Base-by-base conservation (phyloP, 2,329 filamentous ascomycete species). In the Exserohilum turcica region DNA sequence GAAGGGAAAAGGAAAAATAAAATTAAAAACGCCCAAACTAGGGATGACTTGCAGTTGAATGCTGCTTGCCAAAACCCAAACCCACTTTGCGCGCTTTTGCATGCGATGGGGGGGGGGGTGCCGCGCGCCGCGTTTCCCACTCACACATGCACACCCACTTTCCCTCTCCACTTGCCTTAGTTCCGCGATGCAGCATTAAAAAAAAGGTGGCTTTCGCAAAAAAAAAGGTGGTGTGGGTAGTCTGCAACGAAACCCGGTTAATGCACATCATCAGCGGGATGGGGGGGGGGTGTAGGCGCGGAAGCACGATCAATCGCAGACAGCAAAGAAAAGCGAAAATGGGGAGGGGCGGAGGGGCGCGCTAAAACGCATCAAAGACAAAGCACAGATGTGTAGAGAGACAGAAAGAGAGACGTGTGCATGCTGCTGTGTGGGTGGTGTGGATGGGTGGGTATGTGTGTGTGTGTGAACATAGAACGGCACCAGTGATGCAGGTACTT, bases 121-220 rank as follows among this genome's bases (percentile, higher is more conserved):
- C n/a, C n/a, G n/a, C n/a, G n/a, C n/a, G n/a, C n/a, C n/a, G n/a
- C 31, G 13, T 32, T 32, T 32, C 13, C 31, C 31, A n/a, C 31
- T n/a, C 31, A 12, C 31, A 32, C 31, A 32, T 32, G 15, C 31
- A 24, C 21, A 24, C 32, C 15, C 32, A 8, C 38, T 21, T 28
- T 28, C 21, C 37, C 29, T 43, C 28, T 43, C 42, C 42, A 43
- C 42, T 43, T 43, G 29, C 42, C 42, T 24, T 33, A 18, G 38
- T 24, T 33, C 42, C 42, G 42, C 42, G 42, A 24, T 24, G 21
- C 21, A 24, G 21, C 21, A n/a, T n/a, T n/a, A n/a, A n/a, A n/a
- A n/a, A n/a, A n/a, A 24, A 24, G 7, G 21, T 24, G 21, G 21
- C 21, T 24, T 24, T 24, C 21, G 21, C 7, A 4, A 24, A 24